phyloP scores from a whole-genome alignment of 1,284 basidiomycete genomes.

The Malassezia vespertilionis region DNA sequence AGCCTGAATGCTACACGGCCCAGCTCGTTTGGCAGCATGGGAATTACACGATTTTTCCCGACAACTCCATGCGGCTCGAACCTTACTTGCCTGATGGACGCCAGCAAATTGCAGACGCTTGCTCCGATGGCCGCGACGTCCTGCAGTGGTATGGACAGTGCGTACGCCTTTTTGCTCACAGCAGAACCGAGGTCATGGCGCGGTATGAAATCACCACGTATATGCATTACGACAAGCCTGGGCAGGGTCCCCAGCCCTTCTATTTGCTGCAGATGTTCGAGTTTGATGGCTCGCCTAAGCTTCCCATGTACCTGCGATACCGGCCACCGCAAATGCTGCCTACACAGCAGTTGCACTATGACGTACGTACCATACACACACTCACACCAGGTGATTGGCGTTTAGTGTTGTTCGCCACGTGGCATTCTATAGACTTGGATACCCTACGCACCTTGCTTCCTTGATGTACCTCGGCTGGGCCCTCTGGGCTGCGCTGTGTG shows the following conservation, averaged over 20 bases:
- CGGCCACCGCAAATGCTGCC: slow-evolving; percentile 19
- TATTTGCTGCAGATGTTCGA: slow-evolving; percentile 25
- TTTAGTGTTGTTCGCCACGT: slow-evolving; percentile 3
- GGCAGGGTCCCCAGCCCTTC: no score
- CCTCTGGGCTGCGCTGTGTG: not conserved
- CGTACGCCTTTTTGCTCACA: not conserved
- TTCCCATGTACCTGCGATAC: slow-evolving; percentile 18
- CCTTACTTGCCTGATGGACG: slow-evolving; percentile 29
- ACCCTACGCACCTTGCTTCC: not conserved
- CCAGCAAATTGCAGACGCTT: slow-evolving; percentile 12
- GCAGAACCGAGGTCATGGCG: slow-evolving; percentile 7
- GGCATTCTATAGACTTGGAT: not conserved
- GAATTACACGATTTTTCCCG: slow-evolving; percentile 30
- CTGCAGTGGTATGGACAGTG: slow-evolving; percentile 22
- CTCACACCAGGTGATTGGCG: slow-evolving; percentile 6
- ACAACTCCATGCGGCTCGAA: slow-evolving; percentile 24
- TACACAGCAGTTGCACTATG: slow-evolving; percentile 14
- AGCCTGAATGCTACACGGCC: slow-evolving; percentile 35
- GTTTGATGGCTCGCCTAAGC: slow-evolving; percentile 23
- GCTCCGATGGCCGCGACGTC: not conserved
- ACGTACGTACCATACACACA: not conserved
- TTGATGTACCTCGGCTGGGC: not conserved
- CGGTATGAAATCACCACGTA: slow-evolving; percentile 21
- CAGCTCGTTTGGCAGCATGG: slow-evolving; percentile 47
- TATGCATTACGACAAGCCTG: slow-evolving; percentile 20